Percentiles rank a stretch among this genome's conserved stretches.
These are phyloP conservation scores for Penicillium sclerotigenum DNA, from an alignment of 2,329 filamentous ascomycete species.

Conservation along the genomic window DNA sequence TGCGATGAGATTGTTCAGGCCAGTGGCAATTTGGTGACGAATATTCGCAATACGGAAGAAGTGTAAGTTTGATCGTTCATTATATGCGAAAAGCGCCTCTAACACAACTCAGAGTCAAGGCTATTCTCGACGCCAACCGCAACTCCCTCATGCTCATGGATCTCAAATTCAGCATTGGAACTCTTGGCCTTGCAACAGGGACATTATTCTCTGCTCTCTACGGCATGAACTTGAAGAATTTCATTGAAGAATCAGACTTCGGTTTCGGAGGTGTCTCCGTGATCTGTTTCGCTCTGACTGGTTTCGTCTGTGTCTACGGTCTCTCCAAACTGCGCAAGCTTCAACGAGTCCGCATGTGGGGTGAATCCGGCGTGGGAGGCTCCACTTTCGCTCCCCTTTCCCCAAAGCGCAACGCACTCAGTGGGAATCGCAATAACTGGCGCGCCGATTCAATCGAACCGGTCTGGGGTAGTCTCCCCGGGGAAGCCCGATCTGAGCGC, in stretches of 20 bases:
- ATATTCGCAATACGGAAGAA: conserved; percentile 96
- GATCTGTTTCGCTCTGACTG: conserved; percentile 68
- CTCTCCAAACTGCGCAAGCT: conserved; percentile 79
- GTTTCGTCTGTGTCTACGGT: conserved; percentile 78
- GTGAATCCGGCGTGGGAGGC: conserved; percentile 49
- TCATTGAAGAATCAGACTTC: conserved; percentile 88
- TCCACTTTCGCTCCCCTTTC: conserved; percentile 28
- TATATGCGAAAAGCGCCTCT: conserved; percentile 4
- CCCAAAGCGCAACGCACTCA: conserved; percentile 22
- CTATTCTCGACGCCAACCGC: conserved; percentile 95
- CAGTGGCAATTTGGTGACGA: conserved; percentile 85
- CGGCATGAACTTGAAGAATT: conserved; percentile 99
- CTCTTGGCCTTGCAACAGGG: conserved; percentile 87
- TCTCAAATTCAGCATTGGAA: conserved; percentile 93
- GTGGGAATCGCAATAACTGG: conserved; percentile 39
- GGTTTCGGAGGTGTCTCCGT: conserved; percentile 76
- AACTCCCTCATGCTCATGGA: conserved; percentile 97
- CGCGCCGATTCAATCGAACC: conserved; percentile 45
- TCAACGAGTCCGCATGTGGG: conserved; percentile 85
- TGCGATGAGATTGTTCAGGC: conserved; percentile 98
- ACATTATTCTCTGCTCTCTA: conserved; percentile 98
- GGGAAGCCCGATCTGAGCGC: conserved; percentile 38
- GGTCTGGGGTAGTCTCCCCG: conserved; percentile 38
- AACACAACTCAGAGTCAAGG: conserved; percentile 67
- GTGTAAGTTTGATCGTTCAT: conserved; percentile 62